Conservation (phyloP, 2,329 filamentous ascomycete genomes). For the Lachnellula hyalina region DNA sequence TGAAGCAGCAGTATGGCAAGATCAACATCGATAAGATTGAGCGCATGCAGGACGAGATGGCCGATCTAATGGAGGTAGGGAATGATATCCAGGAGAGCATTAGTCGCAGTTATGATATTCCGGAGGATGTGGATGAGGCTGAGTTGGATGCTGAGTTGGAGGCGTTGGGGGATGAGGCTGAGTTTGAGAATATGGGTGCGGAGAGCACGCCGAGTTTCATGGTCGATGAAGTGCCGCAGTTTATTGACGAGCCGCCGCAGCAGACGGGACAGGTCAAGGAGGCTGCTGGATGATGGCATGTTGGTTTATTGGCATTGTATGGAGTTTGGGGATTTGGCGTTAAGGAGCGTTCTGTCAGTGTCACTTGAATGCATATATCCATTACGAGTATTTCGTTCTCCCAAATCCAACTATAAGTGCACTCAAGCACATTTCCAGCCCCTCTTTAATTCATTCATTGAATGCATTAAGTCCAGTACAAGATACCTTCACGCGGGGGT, state of each 20-base stretch:
- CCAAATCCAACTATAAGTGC: no score
- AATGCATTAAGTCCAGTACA: no score
- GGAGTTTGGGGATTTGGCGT: conserved; percentile 1
- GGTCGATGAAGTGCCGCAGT: conserved; percentile 81
- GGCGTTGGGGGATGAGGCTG: conserved; percentile 88
- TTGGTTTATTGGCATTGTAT: neutral
- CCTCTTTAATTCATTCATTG: no score
- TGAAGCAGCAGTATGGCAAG: conserved; percentile 93
- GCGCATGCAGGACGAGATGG: conserved; percentile 97
- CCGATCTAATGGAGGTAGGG: conserved; percentile 91
- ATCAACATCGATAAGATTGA: conserved; percentile 98
- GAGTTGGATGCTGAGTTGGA: conserved; percentile 96
- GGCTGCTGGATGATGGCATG: conserved; percentile 49
- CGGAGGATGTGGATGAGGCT: conserved; percentile 93
- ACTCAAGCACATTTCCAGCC: no score
- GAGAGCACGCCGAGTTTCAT: conserved; percentile 73
- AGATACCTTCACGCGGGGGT: no score
- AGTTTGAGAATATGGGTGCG: conserved; percentile 63
- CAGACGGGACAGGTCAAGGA: conserved; percentile 73
- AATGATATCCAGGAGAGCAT: conserved; percentile 98
- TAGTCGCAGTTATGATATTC: conserved; percentile 84
- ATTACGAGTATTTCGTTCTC: no score
- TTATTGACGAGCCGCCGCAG: conserved; percentile 86
- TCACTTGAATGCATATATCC: neutral
- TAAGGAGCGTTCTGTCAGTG: neutral